Evolutionary conservation across 108 stramenopile genomes (phyloP), one percentile per base, ranked within the genome.

Genomic region (Poteriospumella lacustris): DNA sequence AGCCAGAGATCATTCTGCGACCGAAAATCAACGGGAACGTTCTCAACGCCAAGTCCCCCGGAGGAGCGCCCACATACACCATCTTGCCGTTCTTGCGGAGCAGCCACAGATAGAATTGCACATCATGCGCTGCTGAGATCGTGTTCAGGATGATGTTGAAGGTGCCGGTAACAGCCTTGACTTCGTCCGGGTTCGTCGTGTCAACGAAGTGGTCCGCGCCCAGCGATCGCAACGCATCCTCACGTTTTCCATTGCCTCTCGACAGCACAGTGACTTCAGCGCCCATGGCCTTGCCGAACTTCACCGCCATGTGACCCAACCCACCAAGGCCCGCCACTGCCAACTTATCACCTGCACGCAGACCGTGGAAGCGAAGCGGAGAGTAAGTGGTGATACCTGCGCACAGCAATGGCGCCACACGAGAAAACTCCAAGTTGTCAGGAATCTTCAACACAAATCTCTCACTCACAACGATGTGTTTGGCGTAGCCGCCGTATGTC

Each of bases 251-350:
- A n/a, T n/a, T n/a, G n/a, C 31, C 24, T 26, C 12, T 3, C 28
- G 77, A 77, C 28, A 77, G 1, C 33, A 59, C 77, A 12, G 29
- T 2, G 5, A 68, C 68, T 3, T n/a, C 1, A 42, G 1, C 36
- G 38, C 77, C 77, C 31, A 64, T 28, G 33, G 59, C 58, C 0
- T 5, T 9, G 33, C 56, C 77, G 43, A 77, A 77, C 38, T 60
- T 77, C 5, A 77, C 24, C 0, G 62, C 77, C 77, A 77, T 64
- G 59, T 60, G 33, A 9, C 77, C 77, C 39, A 77, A 39, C 12
- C 77, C 77, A 28, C 77, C 77, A 2, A 77, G 28, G 1, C 77
- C 77, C 0, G 60, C 28, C n/a, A 77, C 33, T 2, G 58, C 77
- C n/a, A 77, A 29, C n/a, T n/a, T n/a, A n/a, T n/a, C n/a, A n/a